phyloP scores from a whole-genome alignment of 2,329 filamentous ascomycete species.

The Lasiodiplodia citricola region DNA sequence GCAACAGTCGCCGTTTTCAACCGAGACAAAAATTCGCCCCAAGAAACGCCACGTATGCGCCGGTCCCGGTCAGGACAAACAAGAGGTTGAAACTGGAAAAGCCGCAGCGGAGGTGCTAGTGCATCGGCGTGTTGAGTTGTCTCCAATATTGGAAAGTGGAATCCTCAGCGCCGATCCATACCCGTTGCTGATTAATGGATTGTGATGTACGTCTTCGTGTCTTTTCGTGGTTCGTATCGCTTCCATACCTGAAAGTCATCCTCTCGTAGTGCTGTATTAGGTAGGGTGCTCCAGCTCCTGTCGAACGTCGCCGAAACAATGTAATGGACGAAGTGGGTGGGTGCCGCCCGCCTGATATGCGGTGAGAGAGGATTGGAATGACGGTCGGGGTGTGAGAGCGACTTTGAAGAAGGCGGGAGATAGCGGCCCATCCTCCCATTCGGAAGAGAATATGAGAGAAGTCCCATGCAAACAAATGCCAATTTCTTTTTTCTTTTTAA shows the following conservation, averaged over 20 bases:
- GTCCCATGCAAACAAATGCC: background rate
- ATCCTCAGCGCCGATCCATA: conserved; percentile 18
- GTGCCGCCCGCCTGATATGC: conserved; percentile 6
- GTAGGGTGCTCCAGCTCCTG: conserved; percentile 11
- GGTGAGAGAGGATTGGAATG: conserved; percentile 13
- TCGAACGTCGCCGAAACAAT: conserved; percentile 11
- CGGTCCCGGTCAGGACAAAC: conserved; percentile 20
- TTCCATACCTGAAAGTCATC: conserved; percentile 17
- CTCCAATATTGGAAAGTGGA: background rate
- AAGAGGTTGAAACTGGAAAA: conserved; percentile 10
- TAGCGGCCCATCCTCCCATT: conserved; percentile 7
- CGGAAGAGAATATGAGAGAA: background rate
- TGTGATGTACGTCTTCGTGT: conserved; percentile 19
- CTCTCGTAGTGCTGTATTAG: conserved; percentile 19
- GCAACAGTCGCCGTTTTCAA: conserved; percentile 23
- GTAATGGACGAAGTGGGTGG: conserved; percentile 8
- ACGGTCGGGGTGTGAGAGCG: background rate
- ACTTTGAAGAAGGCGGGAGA: conserved; percentile 1
- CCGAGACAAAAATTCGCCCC: conserved; percentile 18
- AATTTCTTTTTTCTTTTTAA: conserved; percentile 5
- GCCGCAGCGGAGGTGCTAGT: conserved; percentile 10
- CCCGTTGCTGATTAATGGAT: conserved; percentile 22
- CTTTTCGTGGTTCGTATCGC: conserved; percentile 19
- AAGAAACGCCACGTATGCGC: conserved; percentile 23
- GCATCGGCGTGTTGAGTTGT: background rate